A percentile compares a stretch with the other conserved stretches of the same genome.
phyloP scores from a whole-genome alignment of 208 protist genomes.

The Trypanosoma theileri region DNA sequence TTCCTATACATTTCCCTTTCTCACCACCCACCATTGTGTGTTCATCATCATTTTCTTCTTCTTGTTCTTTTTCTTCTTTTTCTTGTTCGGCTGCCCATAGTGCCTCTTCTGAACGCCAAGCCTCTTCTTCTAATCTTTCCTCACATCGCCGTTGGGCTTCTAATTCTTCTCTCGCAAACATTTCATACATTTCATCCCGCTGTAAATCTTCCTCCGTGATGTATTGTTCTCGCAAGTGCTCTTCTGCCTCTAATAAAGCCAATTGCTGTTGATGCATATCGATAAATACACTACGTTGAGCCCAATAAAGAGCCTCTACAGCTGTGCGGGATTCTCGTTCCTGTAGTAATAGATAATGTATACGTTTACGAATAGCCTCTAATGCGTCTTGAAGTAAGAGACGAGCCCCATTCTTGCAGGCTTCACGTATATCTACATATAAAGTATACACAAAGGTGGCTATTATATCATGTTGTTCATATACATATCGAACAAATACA shows the following conservation, averaged over 20 bases:
- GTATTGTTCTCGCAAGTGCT: not conserved
- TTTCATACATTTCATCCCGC: constrained; percentile 29
- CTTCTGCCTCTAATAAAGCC: constrained; percentile 13
- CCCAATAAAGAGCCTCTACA: constrained; percentile 34
- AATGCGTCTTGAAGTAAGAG: constrained; percentile 24
- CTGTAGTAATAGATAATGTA: constrained; percentile 34
- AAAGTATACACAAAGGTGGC: constrained; percentile 30
- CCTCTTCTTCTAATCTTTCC: constrained; percentile 36
- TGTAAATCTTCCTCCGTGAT: constrained; percentile 22
- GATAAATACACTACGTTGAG: constrained; percentile 6
- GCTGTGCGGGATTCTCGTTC: constrained; percentile 47
- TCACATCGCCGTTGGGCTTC: constrained; percentile 22
- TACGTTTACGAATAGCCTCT: constrained; percentile 27
- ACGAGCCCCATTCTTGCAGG: constrained; percentile 17
- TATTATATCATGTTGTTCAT: constrained; percentile 59
- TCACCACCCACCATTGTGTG: too few relatives aligned
- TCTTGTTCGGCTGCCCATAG: constrained; percentile 22
- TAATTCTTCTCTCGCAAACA: constrained; percentile 29
- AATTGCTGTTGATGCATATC: not conserved
- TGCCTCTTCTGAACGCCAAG: constrained; percentile 40
- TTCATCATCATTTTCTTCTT: constrained; percentile 3
- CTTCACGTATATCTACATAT: constrained; percentile 17
- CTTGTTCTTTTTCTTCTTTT: not conserved
- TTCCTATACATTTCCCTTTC: not conserved
- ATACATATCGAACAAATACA: constrained; percentile 44